These are phyloP conservation scores for Linum trigynum DNA, from an alignment of 345 rosid species.

Conservation along the genomic window DNA sequence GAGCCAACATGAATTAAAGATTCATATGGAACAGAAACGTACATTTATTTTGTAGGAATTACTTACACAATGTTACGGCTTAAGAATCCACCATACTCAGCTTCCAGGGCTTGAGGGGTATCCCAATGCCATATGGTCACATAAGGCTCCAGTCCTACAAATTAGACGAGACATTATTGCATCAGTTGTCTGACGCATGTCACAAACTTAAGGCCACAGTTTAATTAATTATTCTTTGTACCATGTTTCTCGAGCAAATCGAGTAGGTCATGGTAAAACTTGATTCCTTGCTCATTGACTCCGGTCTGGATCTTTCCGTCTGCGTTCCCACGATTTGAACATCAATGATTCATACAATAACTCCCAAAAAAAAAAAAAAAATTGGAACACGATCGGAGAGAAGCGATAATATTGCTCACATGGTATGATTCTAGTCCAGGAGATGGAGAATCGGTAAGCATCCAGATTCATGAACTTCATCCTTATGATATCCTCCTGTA, in stretches of 20 bases:
- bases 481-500: conserved; percentile 12
- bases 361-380: background rate
- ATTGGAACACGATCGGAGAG: background rate
- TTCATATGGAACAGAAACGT: too few species aligned
- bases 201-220: too few species aligned
- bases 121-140: too few species aligned
- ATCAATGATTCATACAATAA: too few species aligned
- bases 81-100: conserved; percentile 6
- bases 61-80: conserved; percentile 10
- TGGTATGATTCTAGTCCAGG: conserved; percentile 7
- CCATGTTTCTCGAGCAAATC: background rate
- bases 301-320: conserved; percentile 2
- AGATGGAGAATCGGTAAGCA: conserved; percentile 14
- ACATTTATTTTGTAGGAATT: too few species aligned
- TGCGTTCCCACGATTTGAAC: background rate
- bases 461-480: conserved; percentile 11
- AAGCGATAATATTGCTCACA: background rate
- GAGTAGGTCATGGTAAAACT: background rate
- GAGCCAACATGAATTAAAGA: too few species aligned
- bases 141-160: too few species aligned
- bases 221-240: background rate
- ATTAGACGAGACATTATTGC: background rate
- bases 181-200: background rate
- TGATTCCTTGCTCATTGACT: background rate
- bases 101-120: background rate